Percentiles rank a stretch among this genome's conserved stretches.
Evolutionary conservation across 441 rosid species (phyloP).

Genomic region (Pelargonium fulgidum): DNA sequence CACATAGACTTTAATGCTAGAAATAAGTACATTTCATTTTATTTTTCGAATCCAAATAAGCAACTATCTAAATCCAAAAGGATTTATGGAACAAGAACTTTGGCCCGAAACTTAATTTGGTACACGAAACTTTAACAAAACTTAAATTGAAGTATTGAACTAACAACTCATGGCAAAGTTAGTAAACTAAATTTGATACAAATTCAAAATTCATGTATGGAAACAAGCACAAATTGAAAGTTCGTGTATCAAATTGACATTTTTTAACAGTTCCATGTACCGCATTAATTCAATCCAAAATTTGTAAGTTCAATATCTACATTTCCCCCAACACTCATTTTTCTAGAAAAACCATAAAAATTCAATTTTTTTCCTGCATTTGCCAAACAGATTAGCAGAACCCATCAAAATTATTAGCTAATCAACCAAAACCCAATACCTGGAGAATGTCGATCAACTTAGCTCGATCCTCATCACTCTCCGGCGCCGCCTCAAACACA

Average conservation of each 20-base stretch:
- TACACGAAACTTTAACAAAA: too few relatives aligned
- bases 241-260: too few relatives aligned
- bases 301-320: not conserved
- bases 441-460: slow-evolving; percentile 74
- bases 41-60: not conserved
- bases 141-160: too few relatives aligned
- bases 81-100: not conserved
- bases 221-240: too few relatives aligned
- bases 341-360: not conserved
- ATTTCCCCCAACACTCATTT: not conserved
- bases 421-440: slow-evolving; percentile 29
- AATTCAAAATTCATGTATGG: too few relatives aligned
- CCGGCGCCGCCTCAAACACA: slow-evolving; percentile 46
- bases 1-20: not conserved
- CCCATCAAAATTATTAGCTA: not conserved
- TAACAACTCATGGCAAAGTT: too few relatives aligned
- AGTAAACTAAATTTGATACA: too few relatives aligned
- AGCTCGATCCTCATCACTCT: slow-evolving; percentile 57
- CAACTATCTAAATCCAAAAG: not conserved
- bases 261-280: too few relatives aligned
- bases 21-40: not conserved
- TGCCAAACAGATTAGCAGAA: not conserved
- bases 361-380: not conserved
- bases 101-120: too few relatives aligned
- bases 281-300: not conserved